Evolutionary conservation across 805 yeast species (phyloP).

Genomic region (Candida railenensis): DNA sequence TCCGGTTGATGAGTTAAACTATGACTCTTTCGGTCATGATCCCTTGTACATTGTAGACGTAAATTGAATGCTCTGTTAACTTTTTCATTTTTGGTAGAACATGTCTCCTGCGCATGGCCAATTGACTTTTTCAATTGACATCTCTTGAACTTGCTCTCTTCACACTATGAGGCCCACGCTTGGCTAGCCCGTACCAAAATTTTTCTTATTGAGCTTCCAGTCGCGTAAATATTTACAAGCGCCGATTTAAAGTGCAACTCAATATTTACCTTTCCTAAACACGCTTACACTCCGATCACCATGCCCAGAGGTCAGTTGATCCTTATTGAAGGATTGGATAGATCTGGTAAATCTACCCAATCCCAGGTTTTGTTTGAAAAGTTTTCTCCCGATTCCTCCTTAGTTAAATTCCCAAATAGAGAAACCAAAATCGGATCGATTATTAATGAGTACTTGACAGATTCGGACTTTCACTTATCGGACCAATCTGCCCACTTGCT

Average conservation of each 20-base stretch:
- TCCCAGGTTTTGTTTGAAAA: constrained; percentile 31
- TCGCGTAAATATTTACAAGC: not conserved
- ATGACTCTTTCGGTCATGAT: constrained; percentile 52
- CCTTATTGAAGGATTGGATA: constrained; percentile 87
- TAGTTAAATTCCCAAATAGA: constrained; percentile 86
- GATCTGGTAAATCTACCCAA: constrained; percentile 95
- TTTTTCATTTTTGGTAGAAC: too few relatives aligned
- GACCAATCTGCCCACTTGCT: constrained; percentile 85
- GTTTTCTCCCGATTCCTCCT: constrained; percentile 13
- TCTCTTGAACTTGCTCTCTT: too few relatives aligned
- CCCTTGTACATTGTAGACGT: constrained; percentile 37
- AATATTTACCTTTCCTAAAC: too few relatives aligned
- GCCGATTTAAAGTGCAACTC: too few relatives aligned
- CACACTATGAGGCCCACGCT: too few relatives aligned
- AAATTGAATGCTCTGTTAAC: not conserved
- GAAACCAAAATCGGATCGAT: constrained; percentile 77
- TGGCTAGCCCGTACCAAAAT: too few relatives aligned
- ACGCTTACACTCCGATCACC: not conserved
- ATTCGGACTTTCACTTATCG: constrained; percentile 47
- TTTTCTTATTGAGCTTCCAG: too few relatives aligned
- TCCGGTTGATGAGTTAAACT: constrained; percentile 47
- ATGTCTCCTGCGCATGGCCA: too few relatives aligned
- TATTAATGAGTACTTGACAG: constrained; percentile 70
- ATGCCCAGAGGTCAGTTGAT: constrained; percentile 66
- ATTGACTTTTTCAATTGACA: too few relatives aligned